Base-by-base conservation (phyloP, 257 asterid genomes). In the Fraxinus pennsylvanica region DNA sequence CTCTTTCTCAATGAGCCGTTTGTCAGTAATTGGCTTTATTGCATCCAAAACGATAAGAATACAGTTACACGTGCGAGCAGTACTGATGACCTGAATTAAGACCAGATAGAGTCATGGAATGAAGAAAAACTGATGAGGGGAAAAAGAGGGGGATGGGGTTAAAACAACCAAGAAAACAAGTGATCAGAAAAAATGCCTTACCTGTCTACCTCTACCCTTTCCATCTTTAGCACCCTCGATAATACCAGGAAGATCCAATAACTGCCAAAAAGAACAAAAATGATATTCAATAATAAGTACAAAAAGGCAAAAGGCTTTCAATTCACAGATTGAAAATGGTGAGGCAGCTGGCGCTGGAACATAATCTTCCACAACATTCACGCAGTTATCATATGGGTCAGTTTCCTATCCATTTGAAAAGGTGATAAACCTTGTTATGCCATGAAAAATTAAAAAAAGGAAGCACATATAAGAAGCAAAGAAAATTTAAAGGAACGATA, bases 201-300 rank as follows among this genome's bases (percentile, higher is more conserved):
- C 99, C 98, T 96, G 99, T 75, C 99, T 93, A 86, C 99, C 99
- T 90, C 99, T 91, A 74, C 99, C 99, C 84, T 96, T 96, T 80
- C 99, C 99, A 84, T 96, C 99, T 85, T 96, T 96, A 70, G 99
- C 99, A 78, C 99, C 99, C 89, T 96, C 99, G 79, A 96, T 96
- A 86, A 93, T 96, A 78, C 99, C 98, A 82, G 99, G 99, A 78
- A 96, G 98, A 85, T 96, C 99, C 86, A 96, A 84, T 57, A 96
- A 85, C 99, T 96, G 92, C 81, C 85, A 82, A 33, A 3, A 61
- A 72, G 72, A 71, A 47, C 80, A 76, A 35, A 78, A 63, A 83
- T 8, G 79, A 74, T 30, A 68, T 36, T 57, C 4, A 75, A 67
- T 67, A n/a, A 29, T 25, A 41, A 41, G 27, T 35, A 70, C 69